Evolutionary conservation across 768 basidiomycete genomes (phyloP).

Genomic region (Daedaleopsis sinensis): DNA sequence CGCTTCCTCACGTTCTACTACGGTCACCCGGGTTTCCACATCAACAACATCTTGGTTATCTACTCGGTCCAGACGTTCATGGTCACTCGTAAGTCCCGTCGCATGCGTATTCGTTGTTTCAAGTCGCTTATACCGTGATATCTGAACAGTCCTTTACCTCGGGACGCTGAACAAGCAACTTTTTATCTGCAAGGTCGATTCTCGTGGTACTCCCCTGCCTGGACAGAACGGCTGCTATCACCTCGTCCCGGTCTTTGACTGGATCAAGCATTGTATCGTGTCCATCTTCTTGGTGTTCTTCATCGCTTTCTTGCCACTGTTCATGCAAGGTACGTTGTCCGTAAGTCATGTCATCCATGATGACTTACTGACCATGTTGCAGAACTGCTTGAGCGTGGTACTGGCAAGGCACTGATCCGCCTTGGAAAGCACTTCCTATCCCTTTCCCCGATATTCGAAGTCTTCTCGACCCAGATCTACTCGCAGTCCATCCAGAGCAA

Average conservation of each 20-base stretch:
- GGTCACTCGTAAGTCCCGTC: slow-evolving; percentile 73
- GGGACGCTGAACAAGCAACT: slow-evolving; percentile 96
- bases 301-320: slow-evolving; percentile 95
- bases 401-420: slow-evolving; percentile 91
- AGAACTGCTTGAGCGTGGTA: slow-evolving; percentile 97
- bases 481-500: slow-evolving; percentile 97
- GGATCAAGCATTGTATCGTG: slow-evolving; percentile 95
- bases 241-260: slow-evolving; percentile 94
- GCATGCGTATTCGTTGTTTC: neutral
- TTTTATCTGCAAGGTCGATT: slow-evolving; percentile 84
- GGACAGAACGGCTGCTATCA: slow-evolving; percentile 96
- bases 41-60: slow-evolving; percentile 99
- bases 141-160: slow-evolving; percentile 76
- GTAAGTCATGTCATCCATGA: neutral
- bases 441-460: slow-evolving; percentile 96
- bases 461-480: slow-evolving; percentile 99
- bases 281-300: slow-evolving; percentile 99
- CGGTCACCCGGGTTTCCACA: slow-evolving; percentile 98
- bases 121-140: slow-evolving; percentile 1
- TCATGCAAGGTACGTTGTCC: slow-evolving; percentile 72
- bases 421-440: slow-evolving; percentile 97
- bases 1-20: slow-evolving; percentile 99
- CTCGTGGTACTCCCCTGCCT: slow-evolving; percentile 73
- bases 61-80: slow-evolving; percentile 98
- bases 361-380: neutral